Base-by-base conservation (phyloP, 129 eudicot genomes). In the Escallonia herrerae region DNA sequence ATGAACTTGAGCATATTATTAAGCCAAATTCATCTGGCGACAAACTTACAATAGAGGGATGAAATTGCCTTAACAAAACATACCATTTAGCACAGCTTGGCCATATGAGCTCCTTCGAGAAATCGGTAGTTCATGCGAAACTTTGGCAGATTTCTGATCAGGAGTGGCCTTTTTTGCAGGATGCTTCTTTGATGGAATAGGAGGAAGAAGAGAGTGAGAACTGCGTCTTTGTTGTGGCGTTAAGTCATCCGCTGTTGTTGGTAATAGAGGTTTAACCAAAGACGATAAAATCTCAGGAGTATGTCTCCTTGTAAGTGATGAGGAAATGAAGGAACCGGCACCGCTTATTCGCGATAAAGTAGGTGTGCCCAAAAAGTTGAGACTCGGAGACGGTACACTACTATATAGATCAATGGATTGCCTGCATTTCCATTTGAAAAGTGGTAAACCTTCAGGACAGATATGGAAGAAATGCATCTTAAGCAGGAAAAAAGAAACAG, bases 11-110 rank as follows among this genome's bases (percentile, higher is more conserved):
- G 49, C 9, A 5, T 5, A 45, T 45, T 45, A 5, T 8, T 45
- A 5, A 5, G 49, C 49, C 49, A 45, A 45, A 45, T 45, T 5
- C 49, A 45, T 45, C 49, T 45, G 9, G 33, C 33, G 1, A 22
- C 33, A 33, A 53, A 9, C 15, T 53, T 53, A 53, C 4, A 6
- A 13, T n/a, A 45, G 9, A 53, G 33, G 60, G 40, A 53, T 42
- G 13, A 12, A 42, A 39, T 7, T 8, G 44, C 69, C 56, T 40
- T 68, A 45, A 66, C 12, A 54, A 39, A 43, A 69, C 83, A 55
- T 72, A 93, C 98, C 96, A 72, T 93, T 93, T 40, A 88, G 60
- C 50, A 86, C 95, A 44, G 96, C 87, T 68, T 93, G 96, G 50
- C 91, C 84, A 14, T 15, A 88, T 42, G 98, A 79, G 70, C 95